Evolutionary conservation across 1,139 yeast genomes (phyloP).

Genomic region (Hemisphaericaspora xylofermentans): DNA sequence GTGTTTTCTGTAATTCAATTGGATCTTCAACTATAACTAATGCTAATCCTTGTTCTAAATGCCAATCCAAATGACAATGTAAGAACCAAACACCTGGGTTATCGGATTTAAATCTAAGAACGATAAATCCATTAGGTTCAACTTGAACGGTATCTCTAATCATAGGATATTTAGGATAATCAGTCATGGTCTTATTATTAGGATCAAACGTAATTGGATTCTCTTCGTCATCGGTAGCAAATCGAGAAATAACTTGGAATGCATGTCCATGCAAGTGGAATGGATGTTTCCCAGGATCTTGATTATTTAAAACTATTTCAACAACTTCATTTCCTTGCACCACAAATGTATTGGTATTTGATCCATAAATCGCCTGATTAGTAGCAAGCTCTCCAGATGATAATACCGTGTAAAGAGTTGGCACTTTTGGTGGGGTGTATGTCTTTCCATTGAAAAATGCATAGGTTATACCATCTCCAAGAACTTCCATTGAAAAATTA

Average conservation of each 20-base stretch:
- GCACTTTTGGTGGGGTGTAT: slow-evolving; percentile 64
- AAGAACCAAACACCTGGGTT: slow-evolving; percentile 93
- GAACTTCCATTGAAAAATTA: slow-evolving; percentile 63
- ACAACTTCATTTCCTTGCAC: slow-evolving; percentile 62
- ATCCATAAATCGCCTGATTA: slow-evolving; percentile 58
- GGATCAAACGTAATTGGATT: slow-evolving; percentile 51
- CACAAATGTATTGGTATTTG: slow-evolving; percentile 63
- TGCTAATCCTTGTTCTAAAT: slow-evolving; percentile 86
- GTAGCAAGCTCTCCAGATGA: slow-evolving; percentile 51
- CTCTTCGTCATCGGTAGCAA: slow-evolving; percentile 44
- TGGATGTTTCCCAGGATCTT: slow-evolving; percentile 85
- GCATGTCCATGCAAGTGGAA: slow-evolving; percentile 89
- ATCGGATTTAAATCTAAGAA: slow-evolving; percentile 67
- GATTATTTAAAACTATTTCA: slow-evolving; percentile 70
- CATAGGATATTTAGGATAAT: slow-evolving; percentile 62
- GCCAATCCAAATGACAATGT: slow-evolving; percentile 97
- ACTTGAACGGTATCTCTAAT: slow-evolving; percentile 66
- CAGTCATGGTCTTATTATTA: slow-evolving; percentile 47
- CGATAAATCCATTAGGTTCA: slow-evolving; percentile 64
- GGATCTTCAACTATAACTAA: slow-evolving; percentile 76
- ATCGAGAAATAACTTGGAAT: slow-evolving; percentile 71
- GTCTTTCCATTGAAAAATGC: slow-evolving; percentile 74
- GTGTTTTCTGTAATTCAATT: slow-evolving; percentile 40
- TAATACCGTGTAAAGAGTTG: slow-evolving; percentile 59
- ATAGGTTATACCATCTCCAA: slow-evolving; percentile 71